A percentile compares a stretch with the other conserved stretches of the same genome.
Conservation (phyloP, 768 basidiomycete species). For the Dioszegia crocea region DNA sequence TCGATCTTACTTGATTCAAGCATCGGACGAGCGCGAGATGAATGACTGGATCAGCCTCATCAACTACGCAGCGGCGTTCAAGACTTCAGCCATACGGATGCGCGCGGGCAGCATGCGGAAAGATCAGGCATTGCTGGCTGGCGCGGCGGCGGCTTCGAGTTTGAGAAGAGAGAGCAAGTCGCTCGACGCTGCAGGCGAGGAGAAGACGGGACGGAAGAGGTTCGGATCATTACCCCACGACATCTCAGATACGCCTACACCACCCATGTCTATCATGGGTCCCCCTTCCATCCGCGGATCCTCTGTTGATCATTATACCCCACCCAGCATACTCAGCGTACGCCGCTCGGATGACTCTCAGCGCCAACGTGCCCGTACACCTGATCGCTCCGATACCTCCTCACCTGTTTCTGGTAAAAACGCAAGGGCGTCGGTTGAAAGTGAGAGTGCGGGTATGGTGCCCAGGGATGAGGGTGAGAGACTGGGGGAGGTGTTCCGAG, state of each 20-base stretch:
- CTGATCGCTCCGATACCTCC: not conserved
- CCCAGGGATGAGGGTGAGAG: conserved; percentile 35
- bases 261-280: not conserved
- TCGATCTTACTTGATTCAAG: conserved; percentile 69
- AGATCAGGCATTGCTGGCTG: conserved; percentile 69
- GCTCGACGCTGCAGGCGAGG: not conserved
- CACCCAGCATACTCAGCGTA: not conserved
- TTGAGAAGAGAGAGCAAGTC: conserved; percentile 57
- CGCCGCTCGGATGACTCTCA: not conserved
- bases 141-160: conserved; percentile 78
- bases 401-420: conserved; percentile 7
- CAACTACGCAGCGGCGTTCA: conserved; percentile 93
- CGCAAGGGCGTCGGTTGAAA: not conserved
- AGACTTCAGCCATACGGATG: conserved; percentile 75
- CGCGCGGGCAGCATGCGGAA: conserved; percentile 66
- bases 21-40: conserved; percentile 64
- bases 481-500: conserved; percentile 69
- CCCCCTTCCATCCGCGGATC: not conserved
- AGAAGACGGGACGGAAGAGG: not conserved
- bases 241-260: not conserved
- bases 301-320: not conserved
- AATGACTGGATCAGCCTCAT: conserved; percentile 87
- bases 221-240: not conserved
- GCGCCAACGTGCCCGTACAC: not conserved
- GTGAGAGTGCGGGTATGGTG: not conserved